These are phyloP conservation scores for Metschnikowia baotianmanensis DNA, from an alignment of 805 yeast species.

Conservation along the genomic window DNA sequence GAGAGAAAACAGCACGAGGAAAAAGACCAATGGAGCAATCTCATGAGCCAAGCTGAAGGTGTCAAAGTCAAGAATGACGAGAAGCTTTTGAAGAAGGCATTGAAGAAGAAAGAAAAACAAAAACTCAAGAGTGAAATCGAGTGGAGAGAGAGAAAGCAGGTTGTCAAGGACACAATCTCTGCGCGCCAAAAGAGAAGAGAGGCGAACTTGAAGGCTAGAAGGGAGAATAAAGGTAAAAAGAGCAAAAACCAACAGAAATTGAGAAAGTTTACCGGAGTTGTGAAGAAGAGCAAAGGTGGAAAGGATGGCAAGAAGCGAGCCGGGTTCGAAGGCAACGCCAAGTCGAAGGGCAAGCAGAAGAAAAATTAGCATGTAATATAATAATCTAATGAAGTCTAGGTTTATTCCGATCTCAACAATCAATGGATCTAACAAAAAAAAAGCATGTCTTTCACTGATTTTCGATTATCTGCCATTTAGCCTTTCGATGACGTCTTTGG, in stretches of 20 bases:
- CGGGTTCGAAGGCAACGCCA: constrained; percentile 84
- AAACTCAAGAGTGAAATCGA: constrained; percentile 86
- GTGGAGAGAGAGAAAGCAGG: constrained; percentile 87
- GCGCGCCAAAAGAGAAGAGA: constrained; percentile 86
- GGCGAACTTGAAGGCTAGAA: constrained; percentile 82
- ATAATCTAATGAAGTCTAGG: constrained; percentile 4
- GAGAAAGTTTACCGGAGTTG: constrained; percentile 59
- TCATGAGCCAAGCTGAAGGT: constrained; percentile 86
- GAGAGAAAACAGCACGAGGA: constrained; percentile 60
- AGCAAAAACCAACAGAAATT: constrained; percentile 70
- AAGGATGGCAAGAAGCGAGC: constrained; percentile 53
- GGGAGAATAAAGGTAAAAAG: constrained; percentile 79
- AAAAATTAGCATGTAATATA: constrained; percentile 19
- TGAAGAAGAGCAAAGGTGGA: constrained; percentile 40
- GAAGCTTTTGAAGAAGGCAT: constrained; percentile 76
- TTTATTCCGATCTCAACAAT: background rate
- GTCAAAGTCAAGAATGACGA: constrained; percentile 87
- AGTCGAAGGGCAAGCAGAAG: constrained; percentile 35
- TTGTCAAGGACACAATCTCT: constrained; percentile 69
- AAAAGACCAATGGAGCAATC: constrained; percentile 81
- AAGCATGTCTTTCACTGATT: no score
- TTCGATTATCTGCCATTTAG: no score
- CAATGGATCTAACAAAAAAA: no score
- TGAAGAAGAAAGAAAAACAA: constrained; percentile 76
- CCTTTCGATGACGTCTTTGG: no score